Evolutionary conservation across 2,329 filamentous ascomycete species (phyloP), one percentile per base, ranked within the genome.

Genomic region (Niveomyces coronatus): DNA sequence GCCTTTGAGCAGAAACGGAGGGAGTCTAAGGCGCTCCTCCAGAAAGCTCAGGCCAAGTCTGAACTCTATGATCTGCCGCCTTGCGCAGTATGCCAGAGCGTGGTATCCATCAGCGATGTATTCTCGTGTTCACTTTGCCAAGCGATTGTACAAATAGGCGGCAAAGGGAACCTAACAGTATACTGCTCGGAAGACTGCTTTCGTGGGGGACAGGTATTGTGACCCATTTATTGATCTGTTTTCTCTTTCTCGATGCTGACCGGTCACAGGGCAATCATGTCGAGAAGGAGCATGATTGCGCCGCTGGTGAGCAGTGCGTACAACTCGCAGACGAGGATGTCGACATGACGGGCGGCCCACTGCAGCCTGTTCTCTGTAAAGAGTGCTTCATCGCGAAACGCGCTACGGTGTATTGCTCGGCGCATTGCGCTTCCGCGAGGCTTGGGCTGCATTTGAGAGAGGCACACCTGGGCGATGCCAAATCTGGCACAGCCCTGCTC

Each of bases 111-210:
- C 2, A 54, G 57, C 30, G 50, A 60, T 8, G 59, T 68, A 7
- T 40, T 63, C 2, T 61, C 62, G 5, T 71, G 68, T 36, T 53
- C 61, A 2, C 35, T 68, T 5, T 71, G 68, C 47, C 63, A 70
- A 44, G 49, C 63, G n/a, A 49, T 67, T 3, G 44, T 51, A 9
- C 53, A 62, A 27, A 55, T 62, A 41, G 60, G 61, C 10, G 53
- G 63, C 4, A 44, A 44, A 9, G 50, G 53, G 35, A 52, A 51
- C 20, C 46, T 65, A 39, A 62, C 60, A 3, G 50, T 67, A 7
- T 71, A 67, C 45, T 70, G 67, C 48, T 66, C 64, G 1, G 55
- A 63, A 6, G 53, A 53, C 17, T 70, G 67, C 44, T 55, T 54
- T 19, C 50, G 57, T 6, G 53, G 57, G 27, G 60, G 58, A 35